Evolutionary conservation across 441 rosid species (phyloP), one percentile per base, ranked within the genome.

Genomic region (Jatropha multifida): DNA sequence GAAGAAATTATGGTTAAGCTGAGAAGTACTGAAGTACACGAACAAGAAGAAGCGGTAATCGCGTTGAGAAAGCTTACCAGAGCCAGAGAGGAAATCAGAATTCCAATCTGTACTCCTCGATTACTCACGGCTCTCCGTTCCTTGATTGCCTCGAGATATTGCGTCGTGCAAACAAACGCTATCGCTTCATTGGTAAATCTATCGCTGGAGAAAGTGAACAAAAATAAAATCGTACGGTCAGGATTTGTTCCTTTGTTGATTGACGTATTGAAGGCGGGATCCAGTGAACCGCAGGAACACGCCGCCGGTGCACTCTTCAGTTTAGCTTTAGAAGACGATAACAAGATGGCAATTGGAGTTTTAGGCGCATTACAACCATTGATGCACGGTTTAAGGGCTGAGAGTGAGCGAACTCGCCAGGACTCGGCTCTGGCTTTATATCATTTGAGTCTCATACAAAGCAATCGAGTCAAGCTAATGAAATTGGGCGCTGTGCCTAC

Each of bases 371-470:
- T 94, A 75, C 89, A 85, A 65, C 98, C 99, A 11, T 81, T 94
- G 51, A 79, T 94, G 72, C 91, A 91, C 77, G 69, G 82, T 69
- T 67, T 94, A 9, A 80, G 92, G 75, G 85, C 88, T 0, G 90
- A 87, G 52, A 89, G 78, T 62, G 90, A 88, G 83, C 79, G 85
- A 58, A 81, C 94, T 76, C 90, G 90, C 73, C 88, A 84, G 13
- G 99, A 94, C 87, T 90, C 99, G 40, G 90, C 92, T 2, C 68
- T 87, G 64, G 98, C 99, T 41, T 65, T 94, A 68, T 94, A 94
- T 81, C 97, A 94, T 78, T 83, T 94, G 26, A 82, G 90, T 13
- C 85, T 93, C 5, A 87, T 89, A 7, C 93, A 83, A 81, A 86
- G 92, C 69, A 94, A 94, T 56, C 67, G 94, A 64, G 82, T 77